Percentiles rank a stretch among this genome's conserved stretches.
Conservation (phyloP, 306 rosid species). For the Quercus robur region DNA sequence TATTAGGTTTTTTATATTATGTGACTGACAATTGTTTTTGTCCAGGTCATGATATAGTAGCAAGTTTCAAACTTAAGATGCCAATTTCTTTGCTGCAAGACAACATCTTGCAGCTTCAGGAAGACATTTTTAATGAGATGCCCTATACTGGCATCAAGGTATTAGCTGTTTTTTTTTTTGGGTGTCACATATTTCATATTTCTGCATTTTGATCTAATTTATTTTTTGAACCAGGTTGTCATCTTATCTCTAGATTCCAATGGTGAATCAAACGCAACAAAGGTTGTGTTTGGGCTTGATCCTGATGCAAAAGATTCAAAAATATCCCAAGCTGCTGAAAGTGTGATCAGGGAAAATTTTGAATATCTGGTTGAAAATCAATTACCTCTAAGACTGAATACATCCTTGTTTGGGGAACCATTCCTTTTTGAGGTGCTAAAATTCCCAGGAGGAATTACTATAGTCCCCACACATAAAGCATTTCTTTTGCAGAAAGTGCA, state of each 20-base stretch:
- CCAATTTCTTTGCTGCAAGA: slow-evolving; percentile 62
- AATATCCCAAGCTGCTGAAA: slow-evolving; percentile 42
- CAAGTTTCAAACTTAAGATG: slow-evolving; percentile 55
- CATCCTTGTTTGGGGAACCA: slow-evolving; percentile 63
- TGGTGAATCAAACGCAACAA: slow-evolving; percentile 49
- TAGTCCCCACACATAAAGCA: slow-evolving; percentile 62
- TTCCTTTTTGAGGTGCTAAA: slow-evolving; percentile 67
- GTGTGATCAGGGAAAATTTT: slow-evolving; percentile 54
- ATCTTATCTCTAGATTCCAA: slow-evolving; percentile 55
- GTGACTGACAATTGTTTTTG: slow-evolving; percentile 8
- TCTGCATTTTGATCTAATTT: slow-evolving; percentile 13
- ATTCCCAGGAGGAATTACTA: slow-evolving; percentile 79
- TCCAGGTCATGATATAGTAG: slow-evolving; percentile 74
- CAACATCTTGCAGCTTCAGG: slow-evolving; percentile 48
- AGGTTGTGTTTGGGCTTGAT: slow-evolving; percentile 64
- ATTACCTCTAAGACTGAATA: slow-evolving; percentile 45
- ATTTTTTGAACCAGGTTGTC: slow-evolving; percentile 50
- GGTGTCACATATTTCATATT: background rate
- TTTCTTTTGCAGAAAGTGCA: slow-evolving; percentile 77
- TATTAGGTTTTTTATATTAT: background rate
- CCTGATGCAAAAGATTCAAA: slow-evolving; percentile 41
- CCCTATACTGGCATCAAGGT: slow-evolving; percentile 56
- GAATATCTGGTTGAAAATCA: slow-evolving; percentile 39
- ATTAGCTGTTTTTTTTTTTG: slow-evolving; percentile 28
- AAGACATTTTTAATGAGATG: slow-evolving; percentile 63